A percentile compares a stretch with the other conserved stretches of the same genome.
Evolutionary conservation across 2,329 filamentous ascomycete genomes (phyloP).

Genomic region (Calonectria fujianensis): DNA sequence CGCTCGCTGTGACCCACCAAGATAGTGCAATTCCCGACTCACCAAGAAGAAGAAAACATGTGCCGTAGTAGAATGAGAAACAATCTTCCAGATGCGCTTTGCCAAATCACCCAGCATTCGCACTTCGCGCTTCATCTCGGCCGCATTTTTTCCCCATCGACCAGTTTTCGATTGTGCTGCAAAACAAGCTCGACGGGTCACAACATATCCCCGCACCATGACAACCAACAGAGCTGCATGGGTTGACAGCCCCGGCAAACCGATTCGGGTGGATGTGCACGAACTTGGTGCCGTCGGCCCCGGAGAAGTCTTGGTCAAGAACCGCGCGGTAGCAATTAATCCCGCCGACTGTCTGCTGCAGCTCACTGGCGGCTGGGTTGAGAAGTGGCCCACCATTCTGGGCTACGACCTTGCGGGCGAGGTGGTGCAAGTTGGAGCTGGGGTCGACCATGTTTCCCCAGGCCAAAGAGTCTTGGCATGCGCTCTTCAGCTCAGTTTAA

Average conservation of each 20-base stretch:
- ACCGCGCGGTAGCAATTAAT: constrained; percentile 2
- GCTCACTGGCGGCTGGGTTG: constrained; percentile 6
- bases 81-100: not conserved
- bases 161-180: too few relatives aligned
- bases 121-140: not conserved
- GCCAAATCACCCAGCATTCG: not conserved
- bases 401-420: constrained; percentile 9
- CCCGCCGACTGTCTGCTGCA: constrained; percentile 11
- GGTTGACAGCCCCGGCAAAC: constrained; percentile 16
- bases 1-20: not conserved
- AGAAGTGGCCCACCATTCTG: constrained; percentile 19
- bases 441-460: not conserved
- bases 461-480: constrained; percentile 10
- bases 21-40: constrained; percentile 1
- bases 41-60: not conserved
- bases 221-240: not conserved
- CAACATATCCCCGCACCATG: not conserved
- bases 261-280: not conserved
- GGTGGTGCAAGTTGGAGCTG: not conserved
- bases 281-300: not conserved
- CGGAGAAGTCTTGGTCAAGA: constrained; percentile 5
- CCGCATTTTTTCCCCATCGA: not conserved
- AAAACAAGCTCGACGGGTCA: not conserved
- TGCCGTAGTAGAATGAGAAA: not conserved
- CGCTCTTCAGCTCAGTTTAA: constrained; percentile 9